Percentiles rank a stretch among this genome's conserved stretches.
Conservation (phyloP, 208 protist genomes). For the Strigomonas culicis region DNA sequence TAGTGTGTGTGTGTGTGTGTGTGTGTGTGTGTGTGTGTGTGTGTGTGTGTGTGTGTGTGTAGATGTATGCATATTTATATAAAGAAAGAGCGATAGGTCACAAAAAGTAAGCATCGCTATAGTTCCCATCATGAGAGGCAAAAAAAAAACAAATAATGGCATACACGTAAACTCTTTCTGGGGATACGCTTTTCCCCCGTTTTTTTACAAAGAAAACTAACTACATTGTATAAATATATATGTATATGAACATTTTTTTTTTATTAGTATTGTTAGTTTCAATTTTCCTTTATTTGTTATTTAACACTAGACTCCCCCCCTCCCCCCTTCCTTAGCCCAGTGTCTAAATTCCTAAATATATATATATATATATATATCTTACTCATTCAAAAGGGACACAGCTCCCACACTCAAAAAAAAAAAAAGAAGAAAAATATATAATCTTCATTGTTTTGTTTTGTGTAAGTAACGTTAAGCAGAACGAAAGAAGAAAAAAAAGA, state of each 20-base stretch:
- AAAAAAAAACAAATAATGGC: not conserved
- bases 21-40: slow-evolving; percentile 6
- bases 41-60: slow-evolving; percentile 4
- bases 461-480: too few relatives aligned
- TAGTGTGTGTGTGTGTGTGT: too few relatives aligned
- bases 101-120: too few relatives aligned
- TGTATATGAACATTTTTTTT: slow-evolving; percentile 6
- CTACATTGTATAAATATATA: slow-evolving; percentile 10
- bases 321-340: not conserved
- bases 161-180: not conserved
- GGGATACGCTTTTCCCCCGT: not conserved
- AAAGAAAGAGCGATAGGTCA: too few relatives aligned
- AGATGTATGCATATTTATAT: not conserved
- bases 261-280: slow-evolving; percentile 7
- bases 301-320: not conserved
- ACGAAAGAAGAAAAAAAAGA: too few relatives aligned
- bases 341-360: not conserved
- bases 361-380: too few relatives aligned
- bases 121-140: too few relatives aligned
- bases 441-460: slow-evolving; percentile 95
- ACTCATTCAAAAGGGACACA: too few relatives aligned
- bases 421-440: slow-evolving; percentile 37
- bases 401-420: too few relatives aligned
- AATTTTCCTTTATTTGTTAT: slow-evolving; percentile 17
- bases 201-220: not conserved